Evolutionary conservation across 2,329 filamentous ascomycete species (phyloP), one percentile per base, ranked within the genome.

Genomic region (Fusarium sp.): DNA sequence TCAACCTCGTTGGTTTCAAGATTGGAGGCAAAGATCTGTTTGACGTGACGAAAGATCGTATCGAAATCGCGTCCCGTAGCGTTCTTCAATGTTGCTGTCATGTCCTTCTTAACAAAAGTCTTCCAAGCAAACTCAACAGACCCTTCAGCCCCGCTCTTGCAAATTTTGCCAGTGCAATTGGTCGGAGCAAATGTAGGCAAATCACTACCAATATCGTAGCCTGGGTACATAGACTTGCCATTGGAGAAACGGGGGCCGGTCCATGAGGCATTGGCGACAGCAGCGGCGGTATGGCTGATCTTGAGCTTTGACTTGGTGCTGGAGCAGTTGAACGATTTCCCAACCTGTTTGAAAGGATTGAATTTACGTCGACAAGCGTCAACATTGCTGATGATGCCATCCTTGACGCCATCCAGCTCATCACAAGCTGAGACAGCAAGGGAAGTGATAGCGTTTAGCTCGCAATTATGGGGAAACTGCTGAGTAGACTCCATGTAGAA

Each of bases 1-100:
- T 72, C 63, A 1, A 32, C 21, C 30, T 72, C 66, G 20, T 59
- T 25, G 3, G 69, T 68, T 5, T 28, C 59, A 2, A 73, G 30
- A 16, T 59, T 50, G 6, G 60, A 59, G 3, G 42, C 50, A 20
- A 45, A 45, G 21, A 46, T 46, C 4, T 32, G 41, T 34, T 61
- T 64, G 4, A 48, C 45, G 11, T 34, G 30, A 1, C 61, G 49
- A 28, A 55, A 47, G 25, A 30, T 48, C 12, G 43, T 47, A 66
- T 61, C 53, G 41, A 56, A 61, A 18, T 61, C 51, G 23, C n/a
- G 40, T 27, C 34, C n/a, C 3, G 37, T 61, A 4, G 50, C 27
- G 28, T 48, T 40, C 7, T 49, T 43, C 4, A 59, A 5, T 11
- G 45, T 30, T 9, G 32, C 42, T 2, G 41, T 23, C 13, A 32